phyloP scores from a whole-genome alignment of 306 rosid species.

The Inga laurina region DNA sequence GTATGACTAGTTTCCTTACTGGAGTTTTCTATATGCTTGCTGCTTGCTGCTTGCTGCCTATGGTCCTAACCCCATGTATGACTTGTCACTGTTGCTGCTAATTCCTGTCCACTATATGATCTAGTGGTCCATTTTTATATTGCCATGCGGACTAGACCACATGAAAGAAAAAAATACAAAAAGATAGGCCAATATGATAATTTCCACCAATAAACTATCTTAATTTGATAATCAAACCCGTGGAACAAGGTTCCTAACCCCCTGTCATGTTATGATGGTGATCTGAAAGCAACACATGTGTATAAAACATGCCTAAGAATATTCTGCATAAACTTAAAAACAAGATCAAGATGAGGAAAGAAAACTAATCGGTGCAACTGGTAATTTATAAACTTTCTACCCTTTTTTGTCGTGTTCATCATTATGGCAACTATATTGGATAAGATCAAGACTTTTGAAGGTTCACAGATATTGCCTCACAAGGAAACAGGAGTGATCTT shows the following conservation, averaged over 20 bases:
- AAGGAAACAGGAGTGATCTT: neutral
- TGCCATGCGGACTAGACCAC: conserved; percentile 18
- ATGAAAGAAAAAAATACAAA: conserved; percentile 13
- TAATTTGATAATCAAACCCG: conserved; percentile 3
- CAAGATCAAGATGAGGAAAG: neutral
- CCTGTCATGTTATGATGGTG: conserved; percentile 26
- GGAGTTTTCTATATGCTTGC: conserved; percentile 44
- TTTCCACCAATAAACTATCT: conserved; percentile 9
- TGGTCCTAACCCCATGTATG: conserved; percentile 49
- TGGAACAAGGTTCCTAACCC: conserved; percentile 18
- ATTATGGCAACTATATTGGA: conserved; percentile 5
- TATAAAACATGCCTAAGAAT: neutral
- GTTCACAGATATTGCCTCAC: conserved; percentile 4
- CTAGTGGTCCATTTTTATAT: conserved; percentile 23
- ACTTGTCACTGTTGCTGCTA: conserved; percentile 31
- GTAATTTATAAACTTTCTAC: conserved; percentile 6
- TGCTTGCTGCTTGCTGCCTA: conserved; percentile 3
- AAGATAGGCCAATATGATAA: neutral
- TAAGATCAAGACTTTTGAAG: conserved; percentile 8
- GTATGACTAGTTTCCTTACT: conserved; percentile 37
- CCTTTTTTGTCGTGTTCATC: conserved; percentile 11
- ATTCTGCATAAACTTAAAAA: conserved; percentile 15
- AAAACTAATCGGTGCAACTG: neutral
- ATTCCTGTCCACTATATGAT: conserved; percentile 26
- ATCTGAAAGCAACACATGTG: conserved; percentile 15